These are phyloP conservation scores for Solanum commersonii DNA, from an alignment of 257 asterid species.

Conservation along the genomic window DNA sequence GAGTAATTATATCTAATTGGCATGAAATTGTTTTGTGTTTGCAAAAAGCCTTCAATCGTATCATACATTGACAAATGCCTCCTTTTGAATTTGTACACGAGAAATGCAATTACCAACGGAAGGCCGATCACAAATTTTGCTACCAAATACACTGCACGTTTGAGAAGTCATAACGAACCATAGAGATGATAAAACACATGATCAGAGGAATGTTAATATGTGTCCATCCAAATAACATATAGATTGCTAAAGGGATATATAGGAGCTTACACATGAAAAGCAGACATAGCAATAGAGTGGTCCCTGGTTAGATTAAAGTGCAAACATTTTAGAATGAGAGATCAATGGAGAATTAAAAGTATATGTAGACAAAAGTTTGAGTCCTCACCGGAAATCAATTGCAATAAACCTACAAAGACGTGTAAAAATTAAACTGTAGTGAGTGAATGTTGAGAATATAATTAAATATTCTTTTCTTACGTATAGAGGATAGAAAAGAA, in stretches of 20 bases:
- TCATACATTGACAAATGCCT: not conserved
- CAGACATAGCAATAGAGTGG: fast-evolving
- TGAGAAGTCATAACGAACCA: not conserved
- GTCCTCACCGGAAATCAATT: not conserved
- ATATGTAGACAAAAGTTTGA: not conserved
- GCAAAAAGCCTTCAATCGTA: not conserved
- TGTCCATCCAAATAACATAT: not conserved
- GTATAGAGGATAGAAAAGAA: too few relatives aligned
- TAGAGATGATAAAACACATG: not conserved
- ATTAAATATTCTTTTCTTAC: too few relatives aligned
- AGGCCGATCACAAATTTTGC: not conserved
- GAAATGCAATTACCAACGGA: not conserved
- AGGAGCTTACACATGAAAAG: not conserved
- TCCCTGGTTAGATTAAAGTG: not conserved
- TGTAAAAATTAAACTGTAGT: too few relatives aligned
- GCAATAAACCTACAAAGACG: not conserved
- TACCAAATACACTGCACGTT: not conserved
- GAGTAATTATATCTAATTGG: too few relatives aligned
- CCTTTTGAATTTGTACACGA: not conserved
- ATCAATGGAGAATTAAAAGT: not conserved
- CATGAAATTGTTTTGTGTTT: not conserved
- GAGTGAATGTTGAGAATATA: too few relatives aligned
- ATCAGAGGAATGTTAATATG: not conserved
- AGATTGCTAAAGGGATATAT: not conserved
- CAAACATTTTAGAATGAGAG: not conserved